Percentiles rank a stretch among this genome's conserved stretches.
These are phyloP conservation scores for Gloeostereum incarnatum DNA, from an alignment of 768 basidiomycete genomes.

Conservation along the genomic window DNA sequence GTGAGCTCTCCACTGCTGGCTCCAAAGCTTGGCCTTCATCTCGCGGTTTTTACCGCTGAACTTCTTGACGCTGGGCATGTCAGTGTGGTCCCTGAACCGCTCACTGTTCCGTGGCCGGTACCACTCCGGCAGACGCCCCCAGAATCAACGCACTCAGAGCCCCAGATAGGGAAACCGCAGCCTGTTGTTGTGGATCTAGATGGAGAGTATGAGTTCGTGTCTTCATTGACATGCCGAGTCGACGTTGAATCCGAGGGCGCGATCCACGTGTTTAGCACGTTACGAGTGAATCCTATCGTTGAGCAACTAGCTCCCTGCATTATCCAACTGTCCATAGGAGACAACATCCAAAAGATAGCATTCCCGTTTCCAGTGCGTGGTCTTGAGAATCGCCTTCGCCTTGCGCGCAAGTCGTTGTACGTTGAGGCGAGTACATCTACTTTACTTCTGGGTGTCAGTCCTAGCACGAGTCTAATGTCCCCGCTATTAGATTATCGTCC, in stretches of 20 bases:
- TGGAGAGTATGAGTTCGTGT: constrained; percentile 17
- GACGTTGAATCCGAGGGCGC: constrained; percentile 9
- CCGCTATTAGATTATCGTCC: constrained; percentile 20
- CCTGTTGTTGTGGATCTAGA: constrained; percentile 13
- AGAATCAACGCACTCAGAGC: background rate
- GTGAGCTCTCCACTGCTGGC: background rate
- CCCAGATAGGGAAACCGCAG: constrained; percentile 11
- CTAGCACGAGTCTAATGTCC: background rate
- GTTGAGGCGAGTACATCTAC: constrained; percentile 16
- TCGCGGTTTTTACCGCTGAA: background rate
- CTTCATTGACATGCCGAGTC: constrained; percentile 9
- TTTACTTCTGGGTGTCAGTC: background rate
- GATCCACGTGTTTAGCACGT: constrained; percentile 9
- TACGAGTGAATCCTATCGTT: constrained; percentile 5
- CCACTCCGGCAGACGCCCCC: background rate
- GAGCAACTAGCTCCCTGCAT: constrained; percentile 12
- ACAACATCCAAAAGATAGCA: constrained; percentile 9
- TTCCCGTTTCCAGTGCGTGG: constrained; percentile 19
- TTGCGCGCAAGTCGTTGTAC: constrained; percentile 20
- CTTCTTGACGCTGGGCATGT: background rate
- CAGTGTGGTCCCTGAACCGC: background rate
- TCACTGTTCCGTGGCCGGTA: background rate
- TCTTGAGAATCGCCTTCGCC: constrained; percentile 11
- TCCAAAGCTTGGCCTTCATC: background rate
- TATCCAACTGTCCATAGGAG: constrained; percentile 12